Base-by-base conservation (phyloP, 1,284 basidiomycete genomes). In the Pterulicium gracile region DNA sequence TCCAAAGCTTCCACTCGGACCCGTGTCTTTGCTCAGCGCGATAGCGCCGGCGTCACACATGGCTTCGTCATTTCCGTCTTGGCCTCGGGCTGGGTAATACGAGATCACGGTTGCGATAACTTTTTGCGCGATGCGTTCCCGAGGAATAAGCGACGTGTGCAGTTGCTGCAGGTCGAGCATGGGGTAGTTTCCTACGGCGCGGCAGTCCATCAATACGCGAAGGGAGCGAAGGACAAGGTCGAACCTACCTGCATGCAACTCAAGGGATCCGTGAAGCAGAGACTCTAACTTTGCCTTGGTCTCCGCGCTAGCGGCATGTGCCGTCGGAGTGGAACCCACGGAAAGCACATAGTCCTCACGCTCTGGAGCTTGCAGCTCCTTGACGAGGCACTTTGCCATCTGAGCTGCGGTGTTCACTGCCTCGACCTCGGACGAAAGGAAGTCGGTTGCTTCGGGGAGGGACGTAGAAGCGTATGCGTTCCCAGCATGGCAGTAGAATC, bases 301-400 rank as follows among this genome's bases (percentile, higher is more conserved):
- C 49, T 72, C 73, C n/a, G 68, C 64, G 17, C 72, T 76, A 3
- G 82, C 84, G 7, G 79, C 79, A 58, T 89, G 84, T 0, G 88
- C 88, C 1, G 89, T 84, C 1, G 89, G 89, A 2, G 89, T 92
- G n/a, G 88, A 83, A 12, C 89, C 89, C 1, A 91, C 81, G 1
- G 84, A 85, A 18, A 92, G 64, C 0, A 87, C 72, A 54, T 87
- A 88, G 1, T 72, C 72, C 34, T 68, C 58, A 4, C 63, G 60
- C 39, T 41, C 10, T 43, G 68, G 59, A 14, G 57, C 51, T 2
- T 52, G 44, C n/a, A 52, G 54, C 24, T 57, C 55, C 2, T 63
- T 55, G 12, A 81, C 59, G 47, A 77, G 58, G 19, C 66, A 64
- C 17, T 78, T 56, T 0, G 84, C 85, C 32, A 77, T 61, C 21